A percentile compares a stretch with the other conserved stretches of the same genome.
Conservation (phyloP, 225 moss, liverwort and hornwort species). For the Antitrichia curtipendula region DNA sequence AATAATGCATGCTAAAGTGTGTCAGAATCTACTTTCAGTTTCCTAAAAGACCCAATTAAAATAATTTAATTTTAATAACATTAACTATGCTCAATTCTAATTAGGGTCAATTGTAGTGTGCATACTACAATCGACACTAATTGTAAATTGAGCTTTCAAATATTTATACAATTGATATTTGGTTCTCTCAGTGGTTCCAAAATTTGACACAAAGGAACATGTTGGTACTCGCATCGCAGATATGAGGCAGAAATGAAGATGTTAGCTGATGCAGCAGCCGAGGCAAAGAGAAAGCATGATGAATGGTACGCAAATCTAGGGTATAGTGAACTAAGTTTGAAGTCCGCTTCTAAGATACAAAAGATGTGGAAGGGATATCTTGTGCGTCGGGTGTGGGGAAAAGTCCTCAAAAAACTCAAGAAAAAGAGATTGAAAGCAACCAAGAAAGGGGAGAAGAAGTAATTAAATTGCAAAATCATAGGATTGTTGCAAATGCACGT, state of each 20-base stretch:
- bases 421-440: constrained; percentile 30
- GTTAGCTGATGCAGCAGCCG: constrained; percentile 12
- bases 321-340: constrained; percentile 52
- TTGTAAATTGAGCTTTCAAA: background rate
- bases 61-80: background rate
- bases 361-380: constrained; percentile 72
- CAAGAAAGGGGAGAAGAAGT: constrained; percentile 41
- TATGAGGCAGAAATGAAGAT: constrained; percentile 48
- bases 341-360: constrained; percentile 56
- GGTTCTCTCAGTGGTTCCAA: no score
- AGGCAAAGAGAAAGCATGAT: constrained; percentile 38
- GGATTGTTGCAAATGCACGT: background rate
- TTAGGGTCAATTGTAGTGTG: fast-evolving
- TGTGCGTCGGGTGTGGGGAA: constrained; percentile 44
- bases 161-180: background rate
- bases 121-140: no score
- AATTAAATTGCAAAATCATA: background rate
- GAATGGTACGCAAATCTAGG: constrained; percentile 73
- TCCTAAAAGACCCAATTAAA: fast-evolving
- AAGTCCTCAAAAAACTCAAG: constrained; percentile 38
- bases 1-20: background rate
- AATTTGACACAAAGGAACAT: background rate
- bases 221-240: background rate
- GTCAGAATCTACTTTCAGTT: fast-evolving
- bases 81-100: no score